Evolutionary conservation across 2,329 filamentous ascomycete species (phyloP).

Genomic region (Amylocarpus encephaloides): DNA sequence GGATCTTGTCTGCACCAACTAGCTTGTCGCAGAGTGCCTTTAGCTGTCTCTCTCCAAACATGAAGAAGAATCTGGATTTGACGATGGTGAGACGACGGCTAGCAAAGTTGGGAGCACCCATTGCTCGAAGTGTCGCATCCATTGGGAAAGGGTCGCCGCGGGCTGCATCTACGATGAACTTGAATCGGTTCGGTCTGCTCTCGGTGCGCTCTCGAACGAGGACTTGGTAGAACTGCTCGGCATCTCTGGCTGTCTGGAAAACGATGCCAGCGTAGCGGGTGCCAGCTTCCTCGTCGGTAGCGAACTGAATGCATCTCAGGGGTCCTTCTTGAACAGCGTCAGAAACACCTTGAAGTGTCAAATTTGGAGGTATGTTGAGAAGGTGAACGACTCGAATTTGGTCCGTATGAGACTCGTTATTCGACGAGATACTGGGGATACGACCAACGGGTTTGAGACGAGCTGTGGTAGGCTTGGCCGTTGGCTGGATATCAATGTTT

Average conservation of each 20-base stretch:
- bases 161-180: constrained; percentile 23
- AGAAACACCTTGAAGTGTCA: constrained; percentile 24
- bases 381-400: constrained; percentile 26
- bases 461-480: not conserved
- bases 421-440: constrained; percentile 9
- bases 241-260: constrained; percentile 25
- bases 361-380: constrained; percentile 23
- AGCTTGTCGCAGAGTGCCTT: constrained; percentile 20
- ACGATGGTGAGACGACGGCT: constrained; percentile 28
- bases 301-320: constrained; percentile 25
- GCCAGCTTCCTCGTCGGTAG: constrained; percentile 17
- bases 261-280: constrained; percentile 24
- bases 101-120: constrained; percentile 21
- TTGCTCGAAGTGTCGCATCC: constrained; percentile 22
- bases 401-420: constrained; percentile 14
- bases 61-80: constrained; percentile 29
- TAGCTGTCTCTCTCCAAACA: constrained; percentile 21
- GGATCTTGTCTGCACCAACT: constrained; percentile 22
- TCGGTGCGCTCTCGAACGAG: constrained; percentile 17
- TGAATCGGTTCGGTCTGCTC: constrained; percentile 19
- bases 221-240: constrained; percentile 18
- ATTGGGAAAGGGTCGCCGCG: constrained; percentile 20
- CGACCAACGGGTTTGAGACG: constrained; percentile 14
- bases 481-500: constrained; percentile 18
- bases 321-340: constrained; percentile 27